A percentile compares a stretch with the other conserved stretches of the same genome.
Conservation (phyloP, 371 early-diverging fungal species). For the Mortierella sp. region DNA sequence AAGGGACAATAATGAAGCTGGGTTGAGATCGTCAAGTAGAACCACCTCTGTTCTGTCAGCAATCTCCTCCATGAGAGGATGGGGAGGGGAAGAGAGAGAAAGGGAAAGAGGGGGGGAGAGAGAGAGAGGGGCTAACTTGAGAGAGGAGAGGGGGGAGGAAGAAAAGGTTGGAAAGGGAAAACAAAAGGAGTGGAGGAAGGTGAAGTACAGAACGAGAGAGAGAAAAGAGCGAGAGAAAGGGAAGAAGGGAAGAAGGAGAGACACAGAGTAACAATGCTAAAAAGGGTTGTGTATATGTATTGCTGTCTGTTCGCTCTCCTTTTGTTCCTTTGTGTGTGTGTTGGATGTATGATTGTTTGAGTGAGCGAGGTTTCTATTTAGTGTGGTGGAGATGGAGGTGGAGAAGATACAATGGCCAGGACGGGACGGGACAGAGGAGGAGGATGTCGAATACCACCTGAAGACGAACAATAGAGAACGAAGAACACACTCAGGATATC, state of each 20-base stretch:
- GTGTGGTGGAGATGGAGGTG: background rate
- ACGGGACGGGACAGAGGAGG: background rate
- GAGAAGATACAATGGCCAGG: background rate
- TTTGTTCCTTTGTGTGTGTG: background rate
- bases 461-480: background rate
- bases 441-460: background rate
- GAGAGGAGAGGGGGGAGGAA: background rate
- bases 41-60: slow-evolving; percentile 40
- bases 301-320: background rate
- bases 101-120: background rate
- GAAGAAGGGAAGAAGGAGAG: background rate
- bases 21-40: slow-evolving; percentile 37
- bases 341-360: background rate
- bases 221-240: background rate
- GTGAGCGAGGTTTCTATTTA: background rate
- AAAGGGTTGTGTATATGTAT: background rate
- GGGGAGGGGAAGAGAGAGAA: background rate
- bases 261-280: background rate
- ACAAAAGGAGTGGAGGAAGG: background rate
- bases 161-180: background rate
- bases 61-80: slow-evolving; percentile 25
- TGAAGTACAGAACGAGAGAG: background rate
- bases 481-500: background rate
- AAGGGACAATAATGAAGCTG: slow-evolving; percentile 15
- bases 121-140: background rate